Evolutionary conservation across 2,329 filamentous ascomycete genomes (phyloP).

Genomic region (Aspergillus oerlinghausenensis): DNA sequence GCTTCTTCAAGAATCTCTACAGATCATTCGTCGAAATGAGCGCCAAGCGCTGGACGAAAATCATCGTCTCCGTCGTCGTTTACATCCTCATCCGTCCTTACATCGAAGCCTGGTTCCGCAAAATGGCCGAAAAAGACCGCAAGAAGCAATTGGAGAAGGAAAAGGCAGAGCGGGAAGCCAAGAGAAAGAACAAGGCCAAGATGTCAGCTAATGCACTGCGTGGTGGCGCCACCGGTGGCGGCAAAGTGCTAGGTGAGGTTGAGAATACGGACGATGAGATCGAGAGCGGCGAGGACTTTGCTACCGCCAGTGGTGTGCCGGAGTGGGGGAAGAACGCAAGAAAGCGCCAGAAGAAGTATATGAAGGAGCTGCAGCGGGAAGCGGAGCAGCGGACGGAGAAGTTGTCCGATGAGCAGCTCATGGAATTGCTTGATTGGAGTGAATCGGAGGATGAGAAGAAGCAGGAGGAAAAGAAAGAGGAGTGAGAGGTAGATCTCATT

Average conservation of each 20-base stretch:
- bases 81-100: constrained; percentile 73
- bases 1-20: constrained; percentile 38
- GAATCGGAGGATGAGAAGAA: constrained; percentile 28
- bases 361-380: constrained; percentile 61
- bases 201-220: constrained; percentile 63
- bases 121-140: constrained; percentile 42
- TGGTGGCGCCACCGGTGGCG: constrained; percentile 51
- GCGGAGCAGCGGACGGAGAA: constrained; percentile 60
- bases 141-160: constrained; percentile 51
- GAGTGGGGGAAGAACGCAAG: constrained; percentile 68
- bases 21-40: constrained; percentile 42
- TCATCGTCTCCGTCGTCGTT: constrained; percentile 66
- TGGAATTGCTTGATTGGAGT: constrained; percentile 62
- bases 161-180: constrained; percentile 46
- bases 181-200: constrained; percentile 43
- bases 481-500: not conserved
- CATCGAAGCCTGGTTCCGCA: constrained; percentile 62
- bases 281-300: constrained; percentile 36
- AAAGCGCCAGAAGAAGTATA: constrained; percentile 62
- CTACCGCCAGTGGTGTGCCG: constrained; percentile 44
- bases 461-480: constrained; percentile 1
- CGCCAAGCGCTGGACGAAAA: constrained; percentile 55
- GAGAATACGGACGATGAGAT: constrained; percentile 44
- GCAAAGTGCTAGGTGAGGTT: constrained; percentile 40
- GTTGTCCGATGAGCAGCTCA: constrained; percentile 70